These are phyloP conservation scores for Antitrichia curtipendula DNA, from an alignment of 225 moss, liverwort and hornwort species.

Conservation along the genomic window DNA sequence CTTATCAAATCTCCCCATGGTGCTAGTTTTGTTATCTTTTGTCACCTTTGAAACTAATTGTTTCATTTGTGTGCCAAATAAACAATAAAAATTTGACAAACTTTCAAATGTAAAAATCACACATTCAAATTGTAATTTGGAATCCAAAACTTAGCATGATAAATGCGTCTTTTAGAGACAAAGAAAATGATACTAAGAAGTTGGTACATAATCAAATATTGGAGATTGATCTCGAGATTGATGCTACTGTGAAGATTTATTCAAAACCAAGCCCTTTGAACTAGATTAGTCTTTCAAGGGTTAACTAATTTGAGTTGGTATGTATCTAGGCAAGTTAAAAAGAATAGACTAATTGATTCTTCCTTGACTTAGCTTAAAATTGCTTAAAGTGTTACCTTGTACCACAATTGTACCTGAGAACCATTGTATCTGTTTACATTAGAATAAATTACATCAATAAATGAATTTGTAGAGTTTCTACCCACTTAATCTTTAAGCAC, in stretches of 20 bases:
- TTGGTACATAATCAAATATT: too few relatives aligned
- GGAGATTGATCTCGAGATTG: too few relatives aligned
- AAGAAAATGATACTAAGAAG: neutral
- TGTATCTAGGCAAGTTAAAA: too few relatives aligned
- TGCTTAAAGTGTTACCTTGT: neutral
- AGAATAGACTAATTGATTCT: neutral
- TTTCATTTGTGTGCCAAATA: neutral
- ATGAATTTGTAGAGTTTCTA: neutral
- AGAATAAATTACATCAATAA: neutral
- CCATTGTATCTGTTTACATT: neutral
- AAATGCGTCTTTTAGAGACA: neutral
- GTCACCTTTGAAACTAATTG: neutral
- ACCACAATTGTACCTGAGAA: neutral
- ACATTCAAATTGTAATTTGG: neutral
- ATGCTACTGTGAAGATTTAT: too few relatives aligned
- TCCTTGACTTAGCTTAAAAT: neutral
- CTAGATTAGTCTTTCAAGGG: too few relatives aligned
- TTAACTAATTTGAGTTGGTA: too few relatives aligned
- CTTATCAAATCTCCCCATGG: accelerated
- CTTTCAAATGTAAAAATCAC: neutral
- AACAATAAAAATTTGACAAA: neutral
- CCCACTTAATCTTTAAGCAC: too few relatives aligned
- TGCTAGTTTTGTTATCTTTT: neutral
- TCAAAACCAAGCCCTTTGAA: too few relatives aligned
- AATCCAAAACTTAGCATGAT: neutral